phyloP scores from a whole-genome alignment of 2,329 filamentous ascomycete genomes.

The Exophiala mesophila region DNA sequence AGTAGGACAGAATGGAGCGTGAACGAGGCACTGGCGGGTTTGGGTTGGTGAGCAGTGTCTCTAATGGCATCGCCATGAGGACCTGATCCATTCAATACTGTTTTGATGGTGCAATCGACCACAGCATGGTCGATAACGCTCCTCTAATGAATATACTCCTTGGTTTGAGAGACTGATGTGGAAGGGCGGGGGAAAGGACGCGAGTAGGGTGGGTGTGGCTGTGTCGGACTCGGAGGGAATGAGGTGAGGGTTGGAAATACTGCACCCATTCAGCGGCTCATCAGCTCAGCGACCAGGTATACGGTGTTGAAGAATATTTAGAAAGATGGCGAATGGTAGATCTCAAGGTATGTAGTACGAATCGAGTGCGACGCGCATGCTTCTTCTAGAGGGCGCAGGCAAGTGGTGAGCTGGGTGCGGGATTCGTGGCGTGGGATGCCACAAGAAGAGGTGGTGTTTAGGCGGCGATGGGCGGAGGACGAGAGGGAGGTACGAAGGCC shows the following conservation, averaged over 20 bases:
- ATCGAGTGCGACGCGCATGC: too few species aligned
- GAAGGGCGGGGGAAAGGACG: background rate
- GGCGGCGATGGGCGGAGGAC: too few species aligned
- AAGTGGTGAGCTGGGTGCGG: too few species aligned
- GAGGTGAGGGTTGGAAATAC: background rate
- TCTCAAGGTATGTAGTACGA: too few species aligned
- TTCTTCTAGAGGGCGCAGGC: too few species aligned
- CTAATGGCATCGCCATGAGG: conserved; percentile 25
- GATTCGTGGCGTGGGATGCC: too few species aligned
- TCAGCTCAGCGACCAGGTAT: background rate
- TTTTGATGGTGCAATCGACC: conserved; percentile 12
- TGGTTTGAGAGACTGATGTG: conserved; percentile 1
- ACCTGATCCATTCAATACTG: conserved; percentile 18
- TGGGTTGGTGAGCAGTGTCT: conserved; percentile 38
- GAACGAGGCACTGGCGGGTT: conserved; percentile 37
- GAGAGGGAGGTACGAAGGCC: too few species aligned
- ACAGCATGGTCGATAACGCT: conserved; percentile 16
- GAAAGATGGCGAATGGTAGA: too few species aligned
- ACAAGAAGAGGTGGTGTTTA: too few species aligned
- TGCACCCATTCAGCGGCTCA: background rate
- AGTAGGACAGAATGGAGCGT: conserved; percentile 47
- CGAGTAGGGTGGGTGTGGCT: background rate
- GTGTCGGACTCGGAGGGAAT: background rate
- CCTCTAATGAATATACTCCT: too few species aligned
- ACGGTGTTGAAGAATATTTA: too few species aligned